phyloP scores from a whole-genome alignment of 2,329 filamentous ascomycete species.

The Aureobasidium vineae region DNA sequence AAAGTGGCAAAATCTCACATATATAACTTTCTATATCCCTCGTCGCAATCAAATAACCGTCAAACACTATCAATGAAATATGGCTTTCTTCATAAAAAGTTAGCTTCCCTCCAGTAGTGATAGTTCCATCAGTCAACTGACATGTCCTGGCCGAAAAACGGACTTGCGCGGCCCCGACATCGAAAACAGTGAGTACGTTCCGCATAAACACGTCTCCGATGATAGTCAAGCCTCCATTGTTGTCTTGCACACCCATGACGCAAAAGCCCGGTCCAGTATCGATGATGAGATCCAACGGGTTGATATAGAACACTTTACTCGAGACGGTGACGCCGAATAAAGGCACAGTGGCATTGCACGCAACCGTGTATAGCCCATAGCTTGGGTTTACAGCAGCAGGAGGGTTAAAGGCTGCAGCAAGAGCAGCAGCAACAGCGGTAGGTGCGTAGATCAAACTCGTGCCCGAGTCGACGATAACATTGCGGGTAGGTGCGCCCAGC shows the following conservation, averaged over 20 bases:
- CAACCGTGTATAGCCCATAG: slow-evolving; percentile 41
- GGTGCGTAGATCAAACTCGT: slow-evolving; percentile 46
- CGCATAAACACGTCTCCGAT: slow-evolving; percentile 52
- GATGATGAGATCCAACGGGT: slow-evolving; percentile 36
- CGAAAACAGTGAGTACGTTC: slow-evolving; percentile 53
- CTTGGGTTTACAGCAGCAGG: slow-evolving; percentile 40
- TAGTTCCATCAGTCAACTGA: slow-evolving; percentile 17
- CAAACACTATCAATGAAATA: not conserved
- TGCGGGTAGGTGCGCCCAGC: slow-evolving; percentile 1
- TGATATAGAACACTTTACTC: slow-evolving; percentile 39
- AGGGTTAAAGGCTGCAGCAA: slow-evolving; percentile 47
- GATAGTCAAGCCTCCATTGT: slow-evolving; percentile 40
- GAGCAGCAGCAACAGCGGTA: slow-evolving; percentile 37
- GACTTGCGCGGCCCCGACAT: slow-evolving; percentile 50
- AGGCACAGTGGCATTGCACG: slow-evolving; percentile 46
- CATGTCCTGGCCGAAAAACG: slow-evolving; percentile 45
- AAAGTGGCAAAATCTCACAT: not conserved
- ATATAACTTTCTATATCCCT: not conserved
- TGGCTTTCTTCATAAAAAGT: not conserved
- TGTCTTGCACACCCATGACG: slow-evolving; percentile 38
- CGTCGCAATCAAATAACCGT: not conserved
- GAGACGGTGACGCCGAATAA: slow-evolving; percentile 45
- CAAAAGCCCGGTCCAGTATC: slow-evolving; percentile 32
- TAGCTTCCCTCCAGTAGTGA: not conserved
- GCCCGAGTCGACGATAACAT: slow-evolving; percentile 49